phyloP scores from a whole-genome alignment of 1,284 basidiomycete genomes.

The Trichosporon inkin region DNA sequence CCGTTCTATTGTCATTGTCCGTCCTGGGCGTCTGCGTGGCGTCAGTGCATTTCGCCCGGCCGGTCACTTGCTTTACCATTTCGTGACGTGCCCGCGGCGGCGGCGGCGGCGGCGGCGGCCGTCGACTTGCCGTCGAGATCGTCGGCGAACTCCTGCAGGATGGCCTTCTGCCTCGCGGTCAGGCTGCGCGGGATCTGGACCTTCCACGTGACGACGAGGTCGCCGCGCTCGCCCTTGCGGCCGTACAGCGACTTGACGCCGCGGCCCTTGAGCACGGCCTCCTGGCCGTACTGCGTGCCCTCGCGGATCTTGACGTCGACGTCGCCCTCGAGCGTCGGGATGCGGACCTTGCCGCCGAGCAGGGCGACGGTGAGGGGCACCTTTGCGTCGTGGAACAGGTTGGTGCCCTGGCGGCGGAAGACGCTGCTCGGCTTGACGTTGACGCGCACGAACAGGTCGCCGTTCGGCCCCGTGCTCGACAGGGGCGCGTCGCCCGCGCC shows the following conservation, averaged over 20 bases:
- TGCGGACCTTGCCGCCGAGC: constrained; percentile 83
- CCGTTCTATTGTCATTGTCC: neutral
- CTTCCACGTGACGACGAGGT: constrained; percentile 85
- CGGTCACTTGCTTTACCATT: neutral
- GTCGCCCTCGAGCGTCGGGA: constrained; percentile 93
- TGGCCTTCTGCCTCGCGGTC: constrained; percentile 74
- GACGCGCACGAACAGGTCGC: constrained; percentile 85
- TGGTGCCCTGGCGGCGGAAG: constrained; percentile 87
- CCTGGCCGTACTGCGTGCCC: constrained; percentile 94
- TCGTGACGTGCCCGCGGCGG: neutral
- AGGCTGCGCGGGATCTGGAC: constrained; percentile 85
- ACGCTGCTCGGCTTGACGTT: constrained; percentile 75
- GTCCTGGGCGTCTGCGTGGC: neutral
- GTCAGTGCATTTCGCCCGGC: neutral
- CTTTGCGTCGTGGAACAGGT: constrained; percentile 84
- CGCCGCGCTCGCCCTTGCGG: constrained; percentile 61
- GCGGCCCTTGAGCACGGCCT: constrained; percentile 87
- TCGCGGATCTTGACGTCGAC: constrained; percentile 90
- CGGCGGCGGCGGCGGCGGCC: constrained; percentile 9
- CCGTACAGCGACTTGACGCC: constrained; percentile 72
- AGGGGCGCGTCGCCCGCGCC: constrained; percentile 82
- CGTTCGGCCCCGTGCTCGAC: constrained; percentile 67
- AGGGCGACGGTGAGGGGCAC: constrained; percentile 90
- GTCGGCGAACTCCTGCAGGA: constrained; percentile 87
- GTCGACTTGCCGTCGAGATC: constrained; percentile 67